Evolutionary conservation across 176 grass and related monocot genomes (phyloP), one percentile per base, ranked within the genome.

Genomic region (Phragmites australis): DNA sequence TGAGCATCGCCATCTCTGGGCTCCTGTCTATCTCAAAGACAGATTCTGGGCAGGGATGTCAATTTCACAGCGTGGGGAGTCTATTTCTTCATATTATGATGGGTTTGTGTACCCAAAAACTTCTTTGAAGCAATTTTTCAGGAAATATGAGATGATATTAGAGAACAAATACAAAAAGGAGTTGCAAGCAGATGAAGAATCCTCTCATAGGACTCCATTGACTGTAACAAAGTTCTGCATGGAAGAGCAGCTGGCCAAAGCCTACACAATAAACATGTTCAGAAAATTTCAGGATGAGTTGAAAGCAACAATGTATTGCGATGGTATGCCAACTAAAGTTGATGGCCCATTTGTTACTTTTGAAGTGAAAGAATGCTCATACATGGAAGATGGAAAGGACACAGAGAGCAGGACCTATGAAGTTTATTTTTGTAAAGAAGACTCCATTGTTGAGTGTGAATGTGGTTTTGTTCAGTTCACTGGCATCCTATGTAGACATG

Each of bases 231-330:
- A 97, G 75, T 97, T 94, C 74, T 97, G 89, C 81, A 97, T 94
- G 95, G 95, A 97, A 86, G 90, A 92, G 70, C 95, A 97, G 64
- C 78, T 97, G 57, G 87, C 92, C 48, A 91, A 97, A 79, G 81
- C 83, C 54, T 97, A 97, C 82, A 97, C 95, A 68, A 85, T 92
- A 58, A 94, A 90, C 77, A 94, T 94, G 81, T 97, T 97, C 76
- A 90, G 89, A 76, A 90, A 94, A 80, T 97, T 97, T 72, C 95
- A 97, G 80, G 95, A 94, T 65, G 95, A 97, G 77, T 83, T 97
- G 51, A 97, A 94, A 80, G 95, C 92, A 49, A 94, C 95, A 75
- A 94, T 97, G 90, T 97, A 97, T 84, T 97, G 95, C 70, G 89
- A 97, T 85, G 88, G 84, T 79, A 83, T 93, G 81, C 86, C 90